Base-by-base conservation (phyloP, 805 yeast species). In the Ogataea ramenticola region DNA sequence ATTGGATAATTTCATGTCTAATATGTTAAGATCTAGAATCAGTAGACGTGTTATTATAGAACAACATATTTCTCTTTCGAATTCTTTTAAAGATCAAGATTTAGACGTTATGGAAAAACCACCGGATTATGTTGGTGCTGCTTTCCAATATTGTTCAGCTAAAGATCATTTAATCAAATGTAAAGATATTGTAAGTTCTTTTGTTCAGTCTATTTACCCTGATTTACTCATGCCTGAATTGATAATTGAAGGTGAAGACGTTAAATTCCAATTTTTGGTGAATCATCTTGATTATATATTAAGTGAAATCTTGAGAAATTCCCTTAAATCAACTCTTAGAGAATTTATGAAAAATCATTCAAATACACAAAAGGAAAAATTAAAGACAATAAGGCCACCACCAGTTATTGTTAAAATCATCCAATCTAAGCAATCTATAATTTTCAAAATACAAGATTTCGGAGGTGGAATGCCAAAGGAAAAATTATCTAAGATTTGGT, bases 31-130 rank as follows among this genome's bases (percentile, higher is more conserved):
- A 43, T 86, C 95, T 4, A 75, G 99, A 56, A 86, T 91, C 34
- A 83, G 95, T 52, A 72, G 99, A 65, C 71, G 98, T 53, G 83
- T 91, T 39, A 83, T 91, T 49, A 87, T 88, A 36, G 96, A 91
- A 65, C 96, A 91, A 60, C 98, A 93, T 65, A 65, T 87, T 33
- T 79, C 93, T 10, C 72, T 93, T 42, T 78, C 95, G 0, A 75
- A 79, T 31, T 77, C 84, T 47, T 83, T 78, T 60, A 64, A 67
- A 42, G 57, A 61, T 17, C 53, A 56, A 33, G 47, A 52, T 15
- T 53, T 60, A 5, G 74, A 74, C 24, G 76, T 76, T 8, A 63
- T 74, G 46, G 67, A 66, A 29, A 70, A 74, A 58, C 75, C 84
- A 15, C 69, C 80, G 26, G 71, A 75, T 63, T 71, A 77, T 61